Base-by-base conservation (phyloP, 1,284 basidiomycete species). In the Cryptococcus sp. region DNA sequence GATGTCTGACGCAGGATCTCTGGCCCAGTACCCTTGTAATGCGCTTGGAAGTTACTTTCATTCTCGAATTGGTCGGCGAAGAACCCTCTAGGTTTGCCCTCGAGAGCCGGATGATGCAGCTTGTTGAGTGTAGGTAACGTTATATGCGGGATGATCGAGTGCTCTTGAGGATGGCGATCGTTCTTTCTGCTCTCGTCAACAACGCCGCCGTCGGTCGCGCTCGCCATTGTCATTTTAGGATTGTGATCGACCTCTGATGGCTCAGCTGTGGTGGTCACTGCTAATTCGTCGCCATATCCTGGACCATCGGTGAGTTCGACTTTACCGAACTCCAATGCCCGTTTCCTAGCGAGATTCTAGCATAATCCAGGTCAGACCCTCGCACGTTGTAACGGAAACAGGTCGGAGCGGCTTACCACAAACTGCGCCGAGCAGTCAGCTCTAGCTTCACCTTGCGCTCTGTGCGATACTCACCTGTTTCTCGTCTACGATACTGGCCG, bases 41-140 rank as follows among this genome's bases (percentile, higher is more conserved):
- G 96, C 0, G 95, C 93, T 61, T 88, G 83, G 73, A 88, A 93
- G 72, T 99, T 98, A 70, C 89, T 91, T 62, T 83, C 83, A 75
- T 94, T 98, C 87, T 95, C 92, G 60, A 95, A 96, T 76, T 97
- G 95, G 74, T 99, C 93, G 1, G 93, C 92, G 70, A 98, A 99
- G 80, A 79, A 77, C 3, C 75, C 75, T 47, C 74, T 54, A 1
- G 74, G 70, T 52, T 71, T 70, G 20, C 27, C 46, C 25, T 71
- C 68, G 16, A 71, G 52, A 1, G 66, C 57, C 3, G 56, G 49
- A 30, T 49, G 52, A 54, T 45, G 42, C n/a, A 61, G 53, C 8
- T 5, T 35, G 30, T 35, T 35, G 10, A 62, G 42, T 30, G 48
- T 30, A 8, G 57, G 48, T 15, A 60, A 16, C 3, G 41, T 25